Percentiles rank a stretch among this genome's conserved stretches.
Conservation (phyloP, 257 asterid genomes). For the Solanum rostratum region DNA sequence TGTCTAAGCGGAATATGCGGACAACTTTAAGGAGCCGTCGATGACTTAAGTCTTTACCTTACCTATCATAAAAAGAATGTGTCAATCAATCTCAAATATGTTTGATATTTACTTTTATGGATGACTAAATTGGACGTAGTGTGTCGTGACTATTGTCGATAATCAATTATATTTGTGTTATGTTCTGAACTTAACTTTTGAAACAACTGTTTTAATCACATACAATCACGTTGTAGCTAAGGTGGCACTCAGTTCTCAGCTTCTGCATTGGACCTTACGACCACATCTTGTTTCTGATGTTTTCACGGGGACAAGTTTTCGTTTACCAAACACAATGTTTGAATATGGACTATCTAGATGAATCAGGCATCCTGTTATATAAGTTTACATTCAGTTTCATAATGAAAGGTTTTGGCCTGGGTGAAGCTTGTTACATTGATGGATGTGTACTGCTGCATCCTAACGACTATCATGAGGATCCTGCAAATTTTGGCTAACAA, state of each 20-base stretch:
- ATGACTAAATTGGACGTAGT: neutral
- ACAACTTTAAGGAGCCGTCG: no score
- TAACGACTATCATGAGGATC: neutral
- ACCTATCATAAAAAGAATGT: neutral
- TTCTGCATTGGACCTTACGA: neutral
- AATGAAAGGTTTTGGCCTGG: neutral
- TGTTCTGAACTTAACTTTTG: neutral
- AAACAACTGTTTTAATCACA: neutral
- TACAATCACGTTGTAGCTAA: neutral
- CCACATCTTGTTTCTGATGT: neutral
- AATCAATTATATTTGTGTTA: neutral
- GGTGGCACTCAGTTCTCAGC: neutral
- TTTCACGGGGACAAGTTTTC: neutral
- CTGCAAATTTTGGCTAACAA: neutral
- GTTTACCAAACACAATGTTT: neutral
- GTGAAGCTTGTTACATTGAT: neutral
- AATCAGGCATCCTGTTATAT: neutral
- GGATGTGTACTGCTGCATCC: neutral
- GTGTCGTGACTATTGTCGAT: neutral
- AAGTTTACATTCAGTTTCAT: neutral
- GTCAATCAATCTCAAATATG: neutral
- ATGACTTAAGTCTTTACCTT: no score
- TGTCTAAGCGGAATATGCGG: no score
- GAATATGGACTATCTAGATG: neutral
- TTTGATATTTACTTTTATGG: neutral